A percentile compares a stretch with the other conserved stretches of the same genome.
These are phyloP conservation scores for Colletotrichum sp. DNA, from an alignment of 2,329 filamentous ascomycete genomes.

Conservation along the genomic window DNA sequence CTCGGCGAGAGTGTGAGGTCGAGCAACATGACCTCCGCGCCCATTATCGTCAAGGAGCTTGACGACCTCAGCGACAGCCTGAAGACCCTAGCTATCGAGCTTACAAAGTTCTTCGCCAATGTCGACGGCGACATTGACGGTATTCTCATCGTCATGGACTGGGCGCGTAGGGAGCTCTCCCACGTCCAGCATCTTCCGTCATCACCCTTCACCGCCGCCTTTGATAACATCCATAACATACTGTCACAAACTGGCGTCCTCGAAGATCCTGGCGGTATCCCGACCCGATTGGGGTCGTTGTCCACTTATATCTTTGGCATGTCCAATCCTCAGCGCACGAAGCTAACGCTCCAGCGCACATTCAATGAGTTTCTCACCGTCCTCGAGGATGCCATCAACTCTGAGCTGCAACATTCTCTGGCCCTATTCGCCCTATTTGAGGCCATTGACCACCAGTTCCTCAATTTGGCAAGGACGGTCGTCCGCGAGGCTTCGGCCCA, in stretches of 20 bases:
- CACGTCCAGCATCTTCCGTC: constrained; percentile 68
- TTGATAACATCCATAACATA: constrained; percentile 83
- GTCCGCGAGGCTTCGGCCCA: constrained; percentile 83
- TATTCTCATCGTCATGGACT: constrained; percentile 95
- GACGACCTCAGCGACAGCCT: constrained; percentile 87
- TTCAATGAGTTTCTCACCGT: constrained; percentile 88
- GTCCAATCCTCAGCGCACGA: constrained; percentile 81
- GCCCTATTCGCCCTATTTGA: constrained; percentile 90
- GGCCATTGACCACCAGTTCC: constrained; percentile 86
- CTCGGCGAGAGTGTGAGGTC: constrained; percentile 87
- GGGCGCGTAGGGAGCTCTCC: constrained; percentile 85
- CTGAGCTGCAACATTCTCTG: constrained; percentile 80
- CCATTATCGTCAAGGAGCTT: constrained; percentile 83
- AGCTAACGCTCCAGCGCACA: constrained; percentile 80
- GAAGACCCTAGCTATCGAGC: constrained; percentile 82
- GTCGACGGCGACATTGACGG: constrained; percentile 93
- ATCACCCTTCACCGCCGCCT: constrained; percentile 71
- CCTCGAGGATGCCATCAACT: constrained; percentile 87
- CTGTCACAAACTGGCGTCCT: constrained; percentile 70
- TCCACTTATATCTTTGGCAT: constrained; percentile 79
- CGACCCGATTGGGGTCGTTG: constrained; percentile 72
- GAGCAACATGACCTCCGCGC: constrained; percentile 90
- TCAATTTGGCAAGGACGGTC: constrained; percentile 85
- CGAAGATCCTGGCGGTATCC: constrained; percentile 57
- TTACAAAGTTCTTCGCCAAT: constrained; percentile 91